Conservation (phyloP, 257 asterid genomes). For the Ocimum tenuiflorum region DNA sequence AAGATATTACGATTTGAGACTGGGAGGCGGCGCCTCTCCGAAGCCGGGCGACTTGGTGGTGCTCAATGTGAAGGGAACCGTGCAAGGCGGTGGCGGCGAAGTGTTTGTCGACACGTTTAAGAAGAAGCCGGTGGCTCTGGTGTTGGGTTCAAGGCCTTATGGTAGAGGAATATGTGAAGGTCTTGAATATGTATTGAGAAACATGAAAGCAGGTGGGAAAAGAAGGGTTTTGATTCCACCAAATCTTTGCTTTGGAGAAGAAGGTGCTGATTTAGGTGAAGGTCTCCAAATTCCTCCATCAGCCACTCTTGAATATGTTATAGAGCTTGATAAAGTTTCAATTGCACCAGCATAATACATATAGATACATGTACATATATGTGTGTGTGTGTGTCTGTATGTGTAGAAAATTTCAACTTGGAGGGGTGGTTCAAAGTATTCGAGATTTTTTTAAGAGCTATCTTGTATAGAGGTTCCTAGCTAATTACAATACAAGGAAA, state of each 20-base stretch:
- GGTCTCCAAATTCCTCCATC: slow-evolving; percentile 62
- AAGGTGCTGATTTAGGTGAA: slow-evolving; percentile 78
- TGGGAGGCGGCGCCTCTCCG: slow-evolving; percentile 68
- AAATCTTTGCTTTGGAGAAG: slow-evolving; percentile 63
- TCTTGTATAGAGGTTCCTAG: too few species aligned
- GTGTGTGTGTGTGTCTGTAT: too few species aligned
- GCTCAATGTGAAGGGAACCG: slow-evolving; percentile 60
- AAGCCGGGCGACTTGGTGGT: slow-evolving; percentile 71
- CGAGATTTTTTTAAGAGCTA: too few species aligned
- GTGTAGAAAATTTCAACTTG: too few species aligned
- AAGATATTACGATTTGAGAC: slow-evolving; percentile 62
- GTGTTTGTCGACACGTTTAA: slow-evolving; percentile 64
- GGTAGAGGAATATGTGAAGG: slow-evolving; percentile 84
- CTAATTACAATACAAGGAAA: too few species aligned
- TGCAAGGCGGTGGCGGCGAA: slow-evolving; percentile 44
- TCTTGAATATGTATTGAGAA: slow-evolving; percentile 44
- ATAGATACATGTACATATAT: too few species aligned
- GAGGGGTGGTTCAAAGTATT: too few species aligned
- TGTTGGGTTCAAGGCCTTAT: slow-evolving; percentile 79
- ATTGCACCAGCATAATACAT: slow-evolving; percentile 64
- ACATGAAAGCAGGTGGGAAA: slow-evolving; percentile 76
- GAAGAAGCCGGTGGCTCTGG: slow-evolving; percentile 65
- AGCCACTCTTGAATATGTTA: slow-evolving; percentile 65
- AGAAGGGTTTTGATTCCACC: slow-evolving; percentile 68
- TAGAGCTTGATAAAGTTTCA: slow-evolving; percentile 72